Base-by-base conservation (phyloP, 1,139 yeast species). In the Yamadazyma jaroonii region DNA sequence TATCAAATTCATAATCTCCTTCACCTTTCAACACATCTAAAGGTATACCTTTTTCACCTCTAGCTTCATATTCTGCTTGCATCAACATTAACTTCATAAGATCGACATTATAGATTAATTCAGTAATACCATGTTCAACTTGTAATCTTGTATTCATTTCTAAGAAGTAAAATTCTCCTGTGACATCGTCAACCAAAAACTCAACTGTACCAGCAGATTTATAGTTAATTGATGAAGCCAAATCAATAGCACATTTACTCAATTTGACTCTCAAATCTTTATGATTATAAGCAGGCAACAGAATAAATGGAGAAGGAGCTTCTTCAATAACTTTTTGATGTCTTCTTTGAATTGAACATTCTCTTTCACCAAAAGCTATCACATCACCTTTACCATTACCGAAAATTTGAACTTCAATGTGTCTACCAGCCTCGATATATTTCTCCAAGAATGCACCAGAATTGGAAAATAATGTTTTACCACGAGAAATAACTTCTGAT, bases 381-480 rank as follows among this genome's bases (percentile, higher is more conserved):
- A 96, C 97, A 45, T 77, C 77, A 45, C 98, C 98, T 41, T 72
- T 67, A 45, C 97, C 97, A 59, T 92, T 97, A 55, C 97, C 98
- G 62, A 92, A 81, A 72, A 92, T 83, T 65, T 92, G 98, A 43
- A 92, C 83, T 62, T 92, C 98, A 42, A 92, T 96, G 59, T 92
- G 98, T 59, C 97, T 79, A 13, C 97, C 89, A 51, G 87, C 79
- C 59, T 87, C 96, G 37, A 90, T 96, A 59, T 87, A 92, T 54
- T 95, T 75, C 44, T 71, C 77, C 32, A 72, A 57, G 45, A 72
- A 60, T 10, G 68, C 73, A 25, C 66, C 67, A 20, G 64, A 59
- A 41, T 72, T 69, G 8, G 65, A 64, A 48, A 71, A 71, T 5
- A 72, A 53, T 7, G 73, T 56, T 36, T 53, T 48, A 22, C 74